These are phyloP conservation scores for Creolimax fragrantissima DNA, from an alignment of 78 protist species.

Conservation along the genomic window DNA sequence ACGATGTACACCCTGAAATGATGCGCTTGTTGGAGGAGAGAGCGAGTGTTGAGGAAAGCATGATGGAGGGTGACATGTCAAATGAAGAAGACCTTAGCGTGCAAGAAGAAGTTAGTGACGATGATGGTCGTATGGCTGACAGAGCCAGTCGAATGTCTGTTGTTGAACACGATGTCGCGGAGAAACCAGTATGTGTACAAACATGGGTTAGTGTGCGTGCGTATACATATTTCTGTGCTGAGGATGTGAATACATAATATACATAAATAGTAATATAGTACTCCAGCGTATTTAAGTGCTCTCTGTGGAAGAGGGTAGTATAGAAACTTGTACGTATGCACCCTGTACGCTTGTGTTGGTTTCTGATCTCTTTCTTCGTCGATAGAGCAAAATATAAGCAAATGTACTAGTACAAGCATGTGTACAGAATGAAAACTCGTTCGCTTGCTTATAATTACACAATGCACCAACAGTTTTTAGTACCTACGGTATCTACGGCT, in stretches of 20 bases:
- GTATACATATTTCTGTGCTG: neutral
- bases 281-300: too few relatives aligned
- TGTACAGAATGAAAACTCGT: too few relatives aligned
- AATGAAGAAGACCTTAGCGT: neutral
- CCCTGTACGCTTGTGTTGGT: too few relatives aligned
- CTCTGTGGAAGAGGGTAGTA: too few relatives aligned
- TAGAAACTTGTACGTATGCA: too few relatives aligned
- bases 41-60: neutral
- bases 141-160: neutral
- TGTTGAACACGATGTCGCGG: neutral
- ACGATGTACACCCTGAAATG: neutral
- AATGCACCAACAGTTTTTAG: neutral
- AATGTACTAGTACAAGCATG: too few relatives aligned
- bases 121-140: too few relatives aligned
- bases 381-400: too few relatives aligned
- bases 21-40: neutral
- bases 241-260: neutral
- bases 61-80: neutral
- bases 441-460: too few relatives aligned
- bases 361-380: too few relatives aligned
- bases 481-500: neutral
- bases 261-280: neutral
- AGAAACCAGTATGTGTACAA: neutral
- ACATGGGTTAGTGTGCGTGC: neutral
- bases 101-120: too few relatives aligned